These are phyloP conservation scores for Cornus controversa DNA, from an alignment of 148 eudicot species.

Conservation along the genomic window DNA sequence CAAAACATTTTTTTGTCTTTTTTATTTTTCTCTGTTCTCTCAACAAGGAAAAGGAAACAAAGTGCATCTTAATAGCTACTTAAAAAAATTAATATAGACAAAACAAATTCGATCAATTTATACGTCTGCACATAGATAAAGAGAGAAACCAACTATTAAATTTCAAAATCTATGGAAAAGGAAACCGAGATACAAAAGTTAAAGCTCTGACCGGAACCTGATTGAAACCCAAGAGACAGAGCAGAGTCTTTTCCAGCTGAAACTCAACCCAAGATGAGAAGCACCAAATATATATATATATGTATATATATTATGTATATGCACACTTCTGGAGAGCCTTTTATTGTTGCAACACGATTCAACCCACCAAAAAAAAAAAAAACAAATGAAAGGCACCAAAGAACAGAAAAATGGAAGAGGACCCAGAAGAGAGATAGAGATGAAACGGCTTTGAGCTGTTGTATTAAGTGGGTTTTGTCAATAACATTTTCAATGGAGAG, in stretches of 20 bases:
- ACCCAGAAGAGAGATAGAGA: not conserved
- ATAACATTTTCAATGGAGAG: not conserved
- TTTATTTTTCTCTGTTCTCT: not conserved
- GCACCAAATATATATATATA: not conserved
- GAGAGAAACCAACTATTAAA: not conserved
- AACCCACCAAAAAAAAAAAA: not conserved
- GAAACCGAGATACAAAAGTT: not conserved
- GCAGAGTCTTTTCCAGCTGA: not conserved
- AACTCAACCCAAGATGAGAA: not conserved
- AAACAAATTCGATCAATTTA: no score
- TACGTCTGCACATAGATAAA: no score
- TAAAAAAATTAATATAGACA: no score
- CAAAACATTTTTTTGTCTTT: not conserved
- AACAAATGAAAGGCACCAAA: not conserved
- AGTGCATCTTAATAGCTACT: not conserved
- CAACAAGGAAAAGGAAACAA: slow-evolving; percentile 2
- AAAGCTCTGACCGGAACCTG: not conserved
- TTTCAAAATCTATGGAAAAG: not conserved
- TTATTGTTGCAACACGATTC: not conserved
- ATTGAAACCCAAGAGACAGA: not conserved
- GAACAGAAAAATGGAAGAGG: not conserved
- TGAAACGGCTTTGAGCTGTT: no score
- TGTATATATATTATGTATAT: not conserved
- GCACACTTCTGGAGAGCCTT: not conserved
- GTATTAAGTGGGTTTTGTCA: not conserved